These are phyloP conservation scores for Phytophthora cryptogea DNA, from an alignment of 352 stramenopile species.

Conservation along the genomic window DNA sequence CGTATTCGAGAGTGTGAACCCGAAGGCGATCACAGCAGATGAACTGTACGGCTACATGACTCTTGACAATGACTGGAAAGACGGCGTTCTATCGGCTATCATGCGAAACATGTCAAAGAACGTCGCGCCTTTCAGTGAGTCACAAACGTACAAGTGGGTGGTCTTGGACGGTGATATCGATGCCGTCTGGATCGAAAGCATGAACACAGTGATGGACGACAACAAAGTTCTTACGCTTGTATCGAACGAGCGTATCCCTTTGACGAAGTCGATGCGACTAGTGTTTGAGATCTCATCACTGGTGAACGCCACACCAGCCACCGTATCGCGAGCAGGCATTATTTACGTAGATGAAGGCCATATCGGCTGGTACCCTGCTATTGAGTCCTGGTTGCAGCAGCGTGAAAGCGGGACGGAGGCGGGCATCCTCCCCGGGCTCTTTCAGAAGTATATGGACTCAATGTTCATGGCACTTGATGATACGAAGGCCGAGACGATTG, in stretches of 20 bases:
- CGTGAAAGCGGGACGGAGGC: conserved; percentile 84
- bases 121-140: conserved; percentile 76
- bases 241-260: conserved; percentile 96
- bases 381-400: conserved; percentile 93
- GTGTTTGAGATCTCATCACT: conserved; percentile 98
- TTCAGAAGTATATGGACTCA: conserved; percentile 94
- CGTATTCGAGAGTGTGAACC: conserved; percentile 95
- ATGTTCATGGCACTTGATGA: conserved; percentile 75
- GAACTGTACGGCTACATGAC: conserved; percentile 97
- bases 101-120: conserved; percentile 98
- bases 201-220: conserved; percentile 93
- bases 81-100: conserved; percentile 95
- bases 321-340: conserved; percentile 96
- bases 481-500: conserved; percentile 62
- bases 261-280: conserved; percentile 96
- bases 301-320: conserved; percentile 95
- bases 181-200: conserved; percentile 94
- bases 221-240: conserved; percentile 97
- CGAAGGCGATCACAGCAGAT: conserved; percentile 93
- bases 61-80: conserved; percentile 97
- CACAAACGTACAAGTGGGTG: conserved; percentile 91
- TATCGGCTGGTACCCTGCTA: conserved; percentile 93
- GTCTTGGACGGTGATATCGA: conserved; percentile 96
- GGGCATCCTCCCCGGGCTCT: conserved; percentile 85
- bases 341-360: conserved; percentile 95